Evolutionary conservation across 345 rosid genomes (phyloP).

Genomic region (Hevea brasiliensis): DNA sequence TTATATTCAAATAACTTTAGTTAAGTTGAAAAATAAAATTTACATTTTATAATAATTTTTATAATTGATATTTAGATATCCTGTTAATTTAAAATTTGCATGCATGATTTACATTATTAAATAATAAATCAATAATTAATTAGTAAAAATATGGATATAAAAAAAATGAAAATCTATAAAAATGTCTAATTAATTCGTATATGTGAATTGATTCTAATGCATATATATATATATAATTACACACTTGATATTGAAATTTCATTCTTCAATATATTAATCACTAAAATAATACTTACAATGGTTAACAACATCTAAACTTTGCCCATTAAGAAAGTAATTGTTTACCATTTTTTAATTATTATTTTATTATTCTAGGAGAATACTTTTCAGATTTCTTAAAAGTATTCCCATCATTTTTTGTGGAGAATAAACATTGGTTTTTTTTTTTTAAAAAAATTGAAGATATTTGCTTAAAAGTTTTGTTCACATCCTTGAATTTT

Average conservation of each 20-base stretch:
- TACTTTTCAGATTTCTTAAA: not conserved
- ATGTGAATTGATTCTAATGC: not conserved
- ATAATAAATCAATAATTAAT: too few relatives aligned
- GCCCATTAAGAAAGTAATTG: not conserved
- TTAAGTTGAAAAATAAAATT: too few relatives aligned
- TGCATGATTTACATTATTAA: too few relatives aligned
- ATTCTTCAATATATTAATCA: not conserved
- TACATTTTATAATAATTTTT: too few relatives aligned
- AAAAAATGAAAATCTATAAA: too few relatives aligned
- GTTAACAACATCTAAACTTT: not conserved
- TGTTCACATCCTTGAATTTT: not conserved
- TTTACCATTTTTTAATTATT: not conserved
- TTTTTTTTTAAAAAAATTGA: not conserved
- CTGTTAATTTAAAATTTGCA: too few relatives aligned
- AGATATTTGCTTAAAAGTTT: not conserved
- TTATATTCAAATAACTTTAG: too few relatives aligned
- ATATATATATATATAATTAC: not conserved
- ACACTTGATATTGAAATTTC: not conserved
- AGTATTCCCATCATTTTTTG: not conserved
- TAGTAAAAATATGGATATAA: too few relatives aligned
- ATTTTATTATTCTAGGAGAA: not conserved
- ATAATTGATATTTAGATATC: too few relatives aligned
- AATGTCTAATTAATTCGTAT: too few relatives aligned
- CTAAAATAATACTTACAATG: not conserved
- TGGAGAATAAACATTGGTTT: not conserved